Base-by-base conservation (phyloP, 805 yeast genomes). In the Candida boidinii region DNA sequence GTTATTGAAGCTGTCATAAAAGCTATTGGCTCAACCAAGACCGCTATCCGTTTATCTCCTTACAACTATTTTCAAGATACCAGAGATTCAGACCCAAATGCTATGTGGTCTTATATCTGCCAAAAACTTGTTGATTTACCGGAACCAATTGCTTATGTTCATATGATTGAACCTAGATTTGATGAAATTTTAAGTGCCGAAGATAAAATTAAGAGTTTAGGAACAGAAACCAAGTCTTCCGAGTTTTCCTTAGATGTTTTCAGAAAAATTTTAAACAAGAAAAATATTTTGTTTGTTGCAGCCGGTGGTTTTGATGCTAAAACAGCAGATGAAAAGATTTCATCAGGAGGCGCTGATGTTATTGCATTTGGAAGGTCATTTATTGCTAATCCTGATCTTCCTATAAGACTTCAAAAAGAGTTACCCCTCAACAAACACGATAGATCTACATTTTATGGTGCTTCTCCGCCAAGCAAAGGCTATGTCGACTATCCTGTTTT, bases 101-200 rank as follows among this genome's bases (percentile, higher is more conserved):
- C 57, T 5, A 49, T 48, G 19, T 61, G 47, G 39, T 58, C 62
- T 5, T 64, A 67, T 39, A 37, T 70, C 6, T 41, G 63, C 26
- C 46, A 48, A 22, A 56, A 64, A 44, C 45, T 68, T 24, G 57
- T 60, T 39, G 45, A 45, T 41, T 53, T 61, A 30, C 37, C 33
- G 46, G 62, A 34, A 60, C 59, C 4, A 26, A 37, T 45, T 15
- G 54, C 53, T 3, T 50, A 49, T 27, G 38, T 53, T 12, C 47
- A 51, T 6, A 26, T 40, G 32, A 58, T 47, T 13, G 96, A 87
- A 45, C 78, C 76, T 1, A 87, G 77, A 24, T 94, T 85, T 49
- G 94, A 86, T 48, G 58, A 86, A 43, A 48, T 37, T 21, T 16
- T 20, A 7, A 18, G 29, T 4, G 28, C 17, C 7, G 31, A 36